phyloP scores from a whole-genome alignment of 495 filamentous ascomycete species.

The Margaritispora aquatica region DNA sequence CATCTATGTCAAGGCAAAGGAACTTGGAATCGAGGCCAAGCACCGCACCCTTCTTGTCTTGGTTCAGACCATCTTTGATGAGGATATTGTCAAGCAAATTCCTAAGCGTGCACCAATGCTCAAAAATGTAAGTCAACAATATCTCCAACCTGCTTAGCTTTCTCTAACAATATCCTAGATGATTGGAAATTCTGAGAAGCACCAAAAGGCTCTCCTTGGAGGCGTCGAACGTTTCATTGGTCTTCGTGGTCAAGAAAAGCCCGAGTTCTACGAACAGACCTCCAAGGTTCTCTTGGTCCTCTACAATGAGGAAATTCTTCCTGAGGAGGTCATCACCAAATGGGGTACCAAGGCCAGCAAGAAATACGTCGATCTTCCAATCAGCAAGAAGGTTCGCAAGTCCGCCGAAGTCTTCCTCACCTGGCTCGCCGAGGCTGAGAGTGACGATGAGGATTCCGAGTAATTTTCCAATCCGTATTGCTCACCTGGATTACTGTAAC shows the following conservation, averaged over 20 bases:
- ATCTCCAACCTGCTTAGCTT: background rate
- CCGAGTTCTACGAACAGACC: slow-evolving; percentile 70
- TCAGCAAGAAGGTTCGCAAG: slow-evolving; percentile 94
- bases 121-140: slow-evolving; percentile 66
- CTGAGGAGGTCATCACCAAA: slow-evolving; percentile 79
- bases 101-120: slow-evolving; percentile 73
- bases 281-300: slow-evolving; percentile 79
- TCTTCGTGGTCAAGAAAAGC: slow-evolving; percentile 61
- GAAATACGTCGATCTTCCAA: slow-evolving; percentile 87
- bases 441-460: slow-evolving; percentile 64
- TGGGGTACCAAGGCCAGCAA: slow-evolving; percentile 95
- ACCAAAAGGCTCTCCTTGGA: slow-evolving; percentile 96
- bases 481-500: too few species aligned
- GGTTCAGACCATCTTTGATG: slow-evolving; percentile 88
- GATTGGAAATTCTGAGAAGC: slow-evolving; percentile 72
- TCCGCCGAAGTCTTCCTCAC: slow-evolving; percentile 86
- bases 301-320: slow-evolving; percentile 82
- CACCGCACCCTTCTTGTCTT: slow-evolving; percentile 89
- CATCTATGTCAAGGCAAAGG: slow-evolving; percentile 93
- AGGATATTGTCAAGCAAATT: slow-evolving; percentile 78
- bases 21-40: slow-evolving; percentile 91
- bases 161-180: slow-evolving; percentile 48
- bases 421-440: slow-evolving; percentile 88
- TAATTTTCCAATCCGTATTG: too few species aligned
- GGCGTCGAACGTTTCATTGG: slow-evolving; percentile 87